phyloP scores from a whole-genome alignment of 208 protist species.

The Kentomonas sorsogonicus region DNA sequence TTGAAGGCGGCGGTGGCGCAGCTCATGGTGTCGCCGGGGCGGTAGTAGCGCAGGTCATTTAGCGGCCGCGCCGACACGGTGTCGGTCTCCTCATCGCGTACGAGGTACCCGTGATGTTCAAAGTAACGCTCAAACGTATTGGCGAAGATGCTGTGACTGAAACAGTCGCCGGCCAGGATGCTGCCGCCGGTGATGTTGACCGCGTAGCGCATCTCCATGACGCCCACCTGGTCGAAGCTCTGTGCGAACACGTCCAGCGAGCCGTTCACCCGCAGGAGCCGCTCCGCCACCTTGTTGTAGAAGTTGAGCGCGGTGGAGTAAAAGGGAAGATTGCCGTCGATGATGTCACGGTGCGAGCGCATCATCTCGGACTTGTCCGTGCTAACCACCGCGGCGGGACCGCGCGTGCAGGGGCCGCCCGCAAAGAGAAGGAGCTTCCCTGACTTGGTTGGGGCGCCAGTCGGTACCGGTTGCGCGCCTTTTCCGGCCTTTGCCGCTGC shows the following conservation, averaged over 20 bases:
- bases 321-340: conserved; percentile 69
- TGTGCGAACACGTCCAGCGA: conserved; percentile 96
- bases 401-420: conserved; percentile 93
- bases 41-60: not conserved
- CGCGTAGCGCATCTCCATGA: conserved; percentile 94
- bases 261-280: conserved; percentile 84
- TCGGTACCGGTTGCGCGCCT: conserved; percentile 1
- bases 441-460: conserved; percentile 6
- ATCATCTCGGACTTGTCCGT: conserved; percentile 94
- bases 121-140: conserved; percentile 71
- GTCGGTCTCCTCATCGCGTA: conserved; percentile 61
- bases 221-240: conserved; percentile 95
- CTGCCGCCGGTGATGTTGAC: conserved; percentile 91
- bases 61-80: conserved; percentile 1
- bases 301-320: conserved; percentile 72
- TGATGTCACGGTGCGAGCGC: conserved; percentile 96
- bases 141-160: conserved; percentile 85
- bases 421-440: conserved; percentile 93
- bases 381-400: conserved; percentile 86
- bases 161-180: conserved; percentile 94
- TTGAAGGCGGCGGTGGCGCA: conserved; percentile 47
- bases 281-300: conserved; percentile 89
- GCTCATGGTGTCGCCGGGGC: not conserved
- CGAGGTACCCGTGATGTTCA: no score
- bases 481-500: conserved; percentile 1